Evolutionary conservation across 345 rosid genomes (phyloP).

Genomic region (Aethionema arabicum): DNA sequence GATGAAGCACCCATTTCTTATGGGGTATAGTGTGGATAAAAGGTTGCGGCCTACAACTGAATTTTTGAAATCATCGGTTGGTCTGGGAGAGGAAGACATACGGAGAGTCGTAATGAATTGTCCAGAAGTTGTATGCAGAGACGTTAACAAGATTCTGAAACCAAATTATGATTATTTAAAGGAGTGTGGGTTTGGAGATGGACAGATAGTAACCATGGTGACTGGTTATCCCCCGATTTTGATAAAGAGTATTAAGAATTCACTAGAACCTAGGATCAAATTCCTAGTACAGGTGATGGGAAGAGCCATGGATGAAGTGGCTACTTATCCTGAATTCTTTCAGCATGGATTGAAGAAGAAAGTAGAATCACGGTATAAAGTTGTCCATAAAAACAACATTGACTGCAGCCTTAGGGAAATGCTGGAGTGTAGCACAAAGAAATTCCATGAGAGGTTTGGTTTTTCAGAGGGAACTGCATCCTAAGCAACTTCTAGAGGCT

Average conservation of each 20-base stretch:
- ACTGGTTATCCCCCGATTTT: slow-evolving; percentile 65
- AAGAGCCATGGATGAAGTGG: slow-evolving; percentile 60
- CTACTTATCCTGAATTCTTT: slow-evolving; percentile 60
- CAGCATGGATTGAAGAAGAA: slow-evolving; percentile 71
- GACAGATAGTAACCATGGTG: slow-evolving; percentile 55
- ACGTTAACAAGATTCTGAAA: slow-evolving; percentile 53
- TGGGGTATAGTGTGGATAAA: slow-evolving; percentile 67
- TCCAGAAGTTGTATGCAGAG: slow-evolving; percentile 73
- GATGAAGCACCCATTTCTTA: slow-evolving; percentile 63
- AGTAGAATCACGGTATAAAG: slow-evolving; percentile 54
- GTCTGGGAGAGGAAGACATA: slow-evolving; percentile 49
- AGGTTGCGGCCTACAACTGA: slow-evolving; percentile 59
- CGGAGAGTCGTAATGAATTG: slow-evolving; percentile 51
- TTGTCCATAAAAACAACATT: slow-evolving; percentile 53
- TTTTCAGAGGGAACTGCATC: slow-evolving; percentile 34
- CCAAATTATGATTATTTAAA: slow-evolving; percentile 51
- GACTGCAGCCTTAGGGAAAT: slow-evolving; percentile 68
- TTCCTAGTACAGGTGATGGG: slow-evolving; percentile 74
- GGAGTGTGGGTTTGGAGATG: slow-evolving; percentile 55
- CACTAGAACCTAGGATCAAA: slow-evolving; percentile 65
- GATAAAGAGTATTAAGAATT: slow-evolving; percentile 64
- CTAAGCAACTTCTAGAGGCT: slow-evolving; percentile 28
- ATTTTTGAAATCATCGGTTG: slow-evolving; percentile 54
- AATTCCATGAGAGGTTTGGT: slow-evolving; percentile 56
- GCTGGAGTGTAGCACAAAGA: slow-evolving; percentile 66